Evolutionary conservation across 2,329 filamentous ascomycete genomes (phyloP), one percentile per base, ranked within the genome.

Genomic region (Aspergillus intermedius): DNA sequence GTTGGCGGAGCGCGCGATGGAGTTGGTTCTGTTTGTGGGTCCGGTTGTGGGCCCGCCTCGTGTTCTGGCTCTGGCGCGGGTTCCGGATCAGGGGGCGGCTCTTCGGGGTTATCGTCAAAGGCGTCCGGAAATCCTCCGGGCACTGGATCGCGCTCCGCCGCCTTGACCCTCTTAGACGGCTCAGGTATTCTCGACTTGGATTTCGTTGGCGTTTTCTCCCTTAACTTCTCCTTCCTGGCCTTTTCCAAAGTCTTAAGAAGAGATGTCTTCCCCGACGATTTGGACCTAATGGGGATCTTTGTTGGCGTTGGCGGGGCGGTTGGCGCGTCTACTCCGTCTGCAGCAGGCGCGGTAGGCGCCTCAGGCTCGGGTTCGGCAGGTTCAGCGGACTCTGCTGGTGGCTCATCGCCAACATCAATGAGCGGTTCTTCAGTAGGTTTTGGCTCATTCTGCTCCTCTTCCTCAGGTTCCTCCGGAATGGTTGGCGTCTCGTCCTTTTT

Each of bases 121-220:
- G 60, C 76, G 43, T 71, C 69, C 21, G 81, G 81, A 60, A 84
- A 84, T 52, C 77, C 78, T 48, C 81, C 81, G 39, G 81, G 80
- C 5, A 81, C 68, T 25, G 65, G 63, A 46, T 73, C 71, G 45
- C 9, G n/a, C n/a, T 17, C 65, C 68, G 9, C 63, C 64, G 19
- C 58, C 67, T 66, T 60, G 70, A 34, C 58, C 60, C 49, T 61
- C 65, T 60, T 60, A 63, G 50, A 58, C 54, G 28, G 60, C 44
- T 61, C 61, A 5, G 34, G 34, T 17, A 21, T 19, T 19, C 21
- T 41, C 19, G 54, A 46, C 46, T 63, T 63, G 4, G 52, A 40
- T 47, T 60, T 62, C 45, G 52, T 50, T 64, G 59, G 65, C 34
- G 52, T 42, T 32, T 56, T 55, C 23, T 65, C 63, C 59, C 71